Evolutionary conservation across 2,329 filamentous ascomycete species (phyloP).

Genomic region (Simplicillium aogashimaense): DNA sequence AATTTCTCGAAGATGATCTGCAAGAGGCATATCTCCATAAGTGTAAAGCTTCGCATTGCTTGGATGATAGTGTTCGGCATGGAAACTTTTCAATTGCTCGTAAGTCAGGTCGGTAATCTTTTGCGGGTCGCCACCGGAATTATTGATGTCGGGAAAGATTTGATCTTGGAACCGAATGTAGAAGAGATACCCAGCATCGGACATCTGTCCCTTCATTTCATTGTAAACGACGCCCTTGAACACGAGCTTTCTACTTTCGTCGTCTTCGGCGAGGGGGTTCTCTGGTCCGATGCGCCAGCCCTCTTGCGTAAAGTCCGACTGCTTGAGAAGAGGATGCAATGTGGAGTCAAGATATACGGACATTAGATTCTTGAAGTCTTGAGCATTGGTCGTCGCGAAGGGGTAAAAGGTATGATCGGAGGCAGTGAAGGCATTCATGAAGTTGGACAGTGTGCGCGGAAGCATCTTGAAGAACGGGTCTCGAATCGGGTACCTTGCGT

Average conservation of each 20-base stretch:
- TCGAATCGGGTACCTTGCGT: slow-evolving; percentile 78
- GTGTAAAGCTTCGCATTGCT: slow-evolving; percentile 96
- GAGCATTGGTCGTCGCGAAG: slow-evolving; percentile 90
- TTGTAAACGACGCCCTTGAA: slow-evolving; percentile 99
- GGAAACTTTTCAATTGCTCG: slow-evolving; percentile 78
- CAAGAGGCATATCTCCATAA: slow-evolving; percentile 85
- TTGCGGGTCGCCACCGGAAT: slow-evolving; percentile 91
- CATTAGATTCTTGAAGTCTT: slow-evolving; percentile 93
- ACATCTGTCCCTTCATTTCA: slow-evolving; percentile 99
- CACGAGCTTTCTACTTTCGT: slow-evolving; percentile 59
- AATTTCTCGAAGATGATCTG: slow-evolving; percentile 70
- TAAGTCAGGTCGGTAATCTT: slow-evolving; percentile 95
- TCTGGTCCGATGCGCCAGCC: slow-evolving; percentile 94
- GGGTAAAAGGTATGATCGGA: slow-evolving; percentile 96
- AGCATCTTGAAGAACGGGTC: slow-evolving; percentile 99
- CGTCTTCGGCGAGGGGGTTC: slow-evolving; percentile 56
- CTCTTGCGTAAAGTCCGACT: slow-evolving; percentile 90
- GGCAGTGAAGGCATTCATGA: slow-evolving; percentile 98
- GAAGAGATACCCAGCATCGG: slow-evolving; percentile 90
- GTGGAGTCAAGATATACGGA: slow-evolving; percentile 96
- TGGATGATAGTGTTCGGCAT: slow-evolving; percentile 89
- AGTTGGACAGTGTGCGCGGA: slow-evolving; percentile 94
- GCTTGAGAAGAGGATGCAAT: slow-evolving; percentile 77
- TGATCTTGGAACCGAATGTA: slow-evolving; percentile 94
- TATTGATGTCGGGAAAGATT: slow-evolving; percentile 89